phyloP scores from a whole-genome alignment of 768 basidiomycete genomes.

The Russula vinacea region DNA sequence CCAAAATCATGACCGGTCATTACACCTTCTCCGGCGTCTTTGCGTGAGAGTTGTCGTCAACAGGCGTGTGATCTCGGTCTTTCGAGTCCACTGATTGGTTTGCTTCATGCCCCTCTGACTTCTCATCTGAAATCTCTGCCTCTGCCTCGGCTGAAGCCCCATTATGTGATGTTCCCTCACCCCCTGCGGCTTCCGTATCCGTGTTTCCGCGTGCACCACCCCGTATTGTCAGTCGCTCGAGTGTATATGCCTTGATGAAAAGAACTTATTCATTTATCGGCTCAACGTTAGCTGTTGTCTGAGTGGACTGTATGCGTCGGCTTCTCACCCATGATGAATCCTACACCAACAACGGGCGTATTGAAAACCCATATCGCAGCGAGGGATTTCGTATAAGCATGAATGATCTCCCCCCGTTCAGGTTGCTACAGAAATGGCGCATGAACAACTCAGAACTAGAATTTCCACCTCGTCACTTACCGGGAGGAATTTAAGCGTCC shows the following conservation, averaged over 20 bases:
- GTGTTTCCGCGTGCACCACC: constrained; percentile 27
- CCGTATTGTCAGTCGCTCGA: constrained; percentile 34
- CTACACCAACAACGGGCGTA: constrained; percentile 36
- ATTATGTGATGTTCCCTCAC: constrained; percentile 1
- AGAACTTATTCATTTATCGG: constrained; percentile 31
- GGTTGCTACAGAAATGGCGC: constrained; percentile 31
- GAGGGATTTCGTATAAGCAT: constrained; percentile 40
- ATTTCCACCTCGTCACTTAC: constrained; percentile 25
- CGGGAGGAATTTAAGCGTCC: constrained; percentile 29
- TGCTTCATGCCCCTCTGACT: constrained; percentile 6
- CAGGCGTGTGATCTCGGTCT: not conserved
- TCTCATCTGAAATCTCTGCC: constrained; percentile 14
- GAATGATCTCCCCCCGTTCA: constrained; percentile 37
- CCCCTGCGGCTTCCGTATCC: constrained; percentile 29
- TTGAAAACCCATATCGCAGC: constrained; percentile 43
- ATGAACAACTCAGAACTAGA: not conserved
- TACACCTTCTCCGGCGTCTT: not conserved
- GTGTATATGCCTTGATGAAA: constrained; percentile 40
- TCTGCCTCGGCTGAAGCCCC: constrained; percentile 11
- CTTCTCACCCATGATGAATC: constrained; percentile 35
- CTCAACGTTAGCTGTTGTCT: not conserved
- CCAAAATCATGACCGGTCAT: not conserved
- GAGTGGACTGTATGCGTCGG: not conserved
- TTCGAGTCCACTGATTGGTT: not conserved
- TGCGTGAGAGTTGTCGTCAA: not conserved